Evolutionary conservation across 345 rosid genomes (phyloP).

Genomic region (Passiflora organensis): DNA sequence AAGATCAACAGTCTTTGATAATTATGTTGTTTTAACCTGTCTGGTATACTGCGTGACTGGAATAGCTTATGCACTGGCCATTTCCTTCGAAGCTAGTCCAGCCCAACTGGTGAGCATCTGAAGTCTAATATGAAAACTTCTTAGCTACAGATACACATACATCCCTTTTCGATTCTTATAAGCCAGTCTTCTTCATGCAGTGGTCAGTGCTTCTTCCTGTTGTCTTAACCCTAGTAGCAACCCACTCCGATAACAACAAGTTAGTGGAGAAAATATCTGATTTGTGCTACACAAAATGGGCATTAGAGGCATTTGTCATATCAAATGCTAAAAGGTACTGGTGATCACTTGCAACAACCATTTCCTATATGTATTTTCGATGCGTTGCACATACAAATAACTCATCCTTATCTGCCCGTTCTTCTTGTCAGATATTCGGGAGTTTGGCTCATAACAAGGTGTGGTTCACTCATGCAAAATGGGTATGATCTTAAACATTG

Average conservation of each 20-base stretch:
- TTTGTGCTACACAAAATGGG: slow-evolving; percentile 88
- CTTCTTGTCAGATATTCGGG: slow-evolving; percentile 60
- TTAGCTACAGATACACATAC: too few species aligned
- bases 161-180: neutral
- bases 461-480: slow-evolving; percentile 48
- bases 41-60: slow-evolving; percentile 96
- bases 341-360: neutral
- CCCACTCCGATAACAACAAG: slow-evolving; percentile 33
- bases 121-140: neutral
- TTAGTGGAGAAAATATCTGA: slow-evolving; percentile 37
- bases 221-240: slow-evolving; percentile 85
- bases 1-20: slow-evolving; percentile 68
- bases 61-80: slow-evolving; percentile 74
- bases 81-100: slow-evolving; percentile 70
- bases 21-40: slow-evolving; percentile 71
- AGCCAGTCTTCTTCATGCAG: slow-evolving; percentile 33
- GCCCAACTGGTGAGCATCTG: slow-evolving; percentile 83
- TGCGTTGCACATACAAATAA: neutral
- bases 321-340: slow-evolving; percentile 71
- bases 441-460: slow-evolving; percentile 86
- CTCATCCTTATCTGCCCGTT: neutral
- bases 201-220: slow-evolving; percentile 96
- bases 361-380: neutral
- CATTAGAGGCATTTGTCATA: slow-evolving; percentile 72
- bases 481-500: slow-evolving; percentile 59